Evolutionary conservation across 2,329 filamentous ascomycete genomes (phyloP).

Genomic region (Colletotrichum sp.): DNA sequence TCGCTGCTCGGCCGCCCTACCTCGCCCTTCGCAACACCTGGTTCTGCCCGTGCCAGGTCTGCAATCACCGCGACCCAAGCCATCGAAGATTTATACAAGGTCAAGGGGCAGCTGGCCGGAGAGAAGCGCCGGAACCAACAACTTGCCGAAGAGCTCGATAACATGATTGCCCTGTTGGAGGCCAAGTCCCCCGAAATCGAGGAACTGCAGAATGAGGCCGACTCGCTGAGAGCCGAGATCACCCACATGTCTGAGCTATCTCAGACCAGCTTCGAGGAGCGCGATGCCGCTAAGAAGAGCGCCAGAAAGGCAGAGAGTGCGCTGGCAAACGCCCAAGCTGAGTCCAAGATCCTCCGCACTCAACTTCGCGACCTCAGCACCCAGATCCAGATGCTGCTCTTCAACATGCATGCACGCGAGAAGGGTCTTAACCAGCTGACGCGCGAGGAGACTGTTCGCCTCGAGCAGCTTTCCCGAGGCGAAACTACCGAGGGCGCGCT

Average conservation of each 20-base stretch:
- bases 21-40: slow-evolving; percentile 67
- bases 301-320: slow-evolving; percentile 80
- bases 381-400: slow-evolving; percentile 88
- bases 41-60: slow-evolving; percentile 59
- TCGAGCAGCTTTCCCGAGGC: slow-evolving; percentile 79
- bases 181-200: slow-evolving; percentile 86
- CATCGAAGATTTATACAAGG: slow-evolving; percentile 67
- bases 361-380: slow-evolving; percentile 89
- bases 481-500: slow-evolving; percentile 74
- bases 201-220: slow-evolving; percentile 81
- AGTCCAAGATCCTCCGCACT: slow-evolving; percentile 80
- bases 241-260: slow-evolving; percentile 84
- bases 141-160: slow-evolving; percentile 78
- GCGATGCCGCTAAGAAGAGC: slow-evolving; percentile 78
- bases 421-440: slow-evolving; percentile 76
- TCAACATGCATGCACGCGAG: slow-evolving; percentile 83
- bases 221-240: slow-evolving; percentile 79
- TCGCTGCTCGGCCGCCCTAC: slow-evolving; percentile 54
- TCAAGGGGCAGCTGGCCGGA: slow-evolving; percentile 74
- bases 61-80: slow-evolving; percentile 65
- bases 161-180: slow-evolving; percentile 85
- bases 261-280: slow-evolving; percentile 80
- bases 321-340: slow-evolving; percentile 65
- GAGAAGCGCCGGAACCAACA: slow-evolving; percentile 78
- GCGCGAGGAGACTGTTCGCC: slow-evolving; percentile 72